Conservation (phyloP, 306 rosid species). For the Castanea crenata region DNA sequence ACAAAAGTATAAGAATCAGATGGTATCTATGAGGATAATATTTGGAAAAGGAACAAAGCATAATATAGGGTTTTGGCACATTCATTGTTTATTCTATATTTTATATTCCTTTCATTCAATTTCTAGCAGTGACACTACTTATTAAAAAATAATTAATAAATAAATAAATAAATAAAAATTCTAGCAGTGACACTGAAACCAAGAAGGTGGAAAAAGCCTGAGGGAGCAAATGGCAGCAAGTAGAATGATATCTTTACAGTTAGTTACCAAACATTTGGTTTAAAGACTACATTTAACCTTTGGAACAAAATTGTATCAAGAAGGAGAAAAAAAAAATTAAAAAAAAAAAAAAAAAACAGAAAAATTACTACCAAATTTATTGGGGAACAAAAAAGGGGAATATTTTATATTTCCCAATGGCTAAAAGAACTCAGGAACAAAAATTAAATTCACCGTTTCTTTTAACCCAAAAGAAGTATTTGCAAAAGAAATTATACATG, state of each 20-base stretch:
- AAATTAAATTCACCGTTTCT: not conserved
- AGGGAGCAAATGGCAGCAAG: not conserved
- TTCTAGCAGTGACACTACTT: not conserved
- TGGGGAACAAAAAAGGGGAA: not conserved
- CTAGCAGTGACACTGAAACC: not conserved
- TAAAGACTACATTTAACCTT: too few relatives aligned
- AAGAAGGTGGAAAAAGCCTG: not conserved
- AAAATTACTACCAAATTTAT: not conserved
- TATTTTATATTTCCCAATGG: not conserved
- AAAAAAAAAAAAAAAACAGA: not conserved
- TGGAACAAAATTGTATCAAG: too few relatives aligned
- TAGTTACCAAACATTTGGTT: not conserved
- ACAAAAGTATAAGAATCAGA: not conserved
- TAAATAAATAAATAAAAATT: too few relatives aligned
- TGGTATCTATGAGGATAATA: not conserved
- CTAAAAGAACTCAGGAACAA: not conserved
- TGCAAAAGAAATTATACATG: not conserved
- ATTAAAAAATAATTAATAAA: too few relatives aligned
- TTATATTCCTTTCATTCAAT: not conserved
- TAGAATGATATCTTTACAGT: not conserved
- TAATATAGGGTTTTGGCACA: not conserved
- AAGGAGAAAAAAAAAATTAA: not conserved
- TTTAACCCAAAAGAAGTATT: not conserved
- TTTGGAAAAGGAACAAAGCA: not conserved
- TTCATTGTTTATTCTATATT: not conserved